Evolutionary conservation across 1,139 yeast species (phyloP), one percentile per base, ranked within the genome.

Genomic region (Zygoascus hellenicus): DNA sequence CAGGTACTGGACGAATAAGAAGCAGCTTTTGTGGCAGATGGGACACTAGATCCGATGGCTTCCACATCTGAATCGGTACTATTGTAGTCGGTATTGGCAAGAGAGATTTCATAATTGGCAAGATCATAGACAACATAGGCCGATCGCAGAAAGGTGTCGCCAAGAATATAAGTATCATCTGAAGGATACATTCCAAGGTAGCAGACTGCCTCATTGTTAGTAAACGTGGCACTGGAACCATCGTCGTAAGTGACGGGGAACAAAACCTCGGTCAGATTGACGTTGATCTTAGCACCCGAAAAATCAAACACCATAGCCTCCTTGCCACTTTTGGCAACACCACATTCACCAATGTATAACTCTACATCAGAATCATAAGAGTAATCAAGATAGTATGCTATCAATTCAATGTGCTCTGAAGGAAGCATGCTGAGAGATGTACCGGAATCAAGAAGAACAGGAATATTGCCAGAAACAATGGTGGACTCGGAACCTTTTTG

Each of bases 111-210:
- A 46, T 69, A 65, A 57, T 76, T 77, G 32, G 83, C 90, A 52
- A 85, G 69, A 62, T 88, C 89, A 56, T 77, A 87, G 37, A 85
- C 95, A 42, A 82, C 77, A 61, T 87, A 88, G 22, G 84, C 88
- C 45, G 77, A 72, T 51, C 87, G 74, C 58, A 88, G 66, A 64
- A 87, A 81, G 30, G 81, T 76, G 63, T 86, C 95, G 35, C 96
- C 96, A 9, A 86, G 63, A 29, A 78, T 73, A 40, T 46, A 37
- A 11, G 19, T 9, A 31, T 45, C 51, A 2, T 31, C 33, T n/a
- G 50, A 28, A 9, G 53, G 51, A 29, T 45, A 26, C 9, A 60
- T 57, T 9, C 58, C 61, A 34, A 61, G 52, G 1, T 62, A 65
- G 47, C 67, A 62, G 11, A 57, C 59, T 2, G 47, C 45, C 14